These are phyloP conservation scores for Stramenopiles sp. DNA, from an alignment of 352 stramenopile species.

Conservation along the genomic window DNA sequence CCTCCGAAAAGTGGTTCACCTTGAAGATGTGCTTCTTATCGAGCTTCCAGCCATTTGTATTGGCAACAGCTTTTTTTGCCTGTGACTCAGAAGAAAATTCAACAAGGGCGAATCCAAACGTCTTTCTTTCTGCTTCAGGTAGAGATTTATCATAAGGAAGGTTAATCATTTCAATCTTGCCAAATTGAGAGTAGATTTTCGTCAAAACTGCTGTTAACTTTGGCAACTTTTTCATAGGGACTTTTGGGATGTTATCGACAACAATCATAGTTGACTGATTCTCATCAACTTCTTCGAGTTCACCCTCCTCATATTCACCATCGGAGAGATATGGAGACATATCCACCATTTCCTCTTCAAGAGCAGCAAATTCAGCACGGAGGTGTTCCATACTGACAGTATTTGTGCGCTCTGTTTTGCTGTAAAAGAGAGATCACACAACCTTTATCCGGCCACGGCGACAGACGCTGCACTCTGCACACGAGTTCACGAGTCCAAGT, in stretches of 20 bases:
- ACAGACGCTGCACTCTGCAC: too few species aligned
- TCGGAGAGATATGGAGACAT: too few species aligned
- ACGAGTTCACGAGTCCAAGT: too few species aligned
- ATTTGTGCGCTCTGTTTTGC: too few species aligned
- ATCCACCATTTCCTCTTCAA: too few species aligned
- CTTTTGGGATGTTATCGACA: not conserved
- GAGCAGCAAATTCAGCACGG: too few species aligned
- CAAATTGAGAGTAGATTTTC: constrained; percentile 1
- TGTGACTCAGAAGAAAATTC: not conserved
- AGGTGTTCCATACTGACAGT: too few species aligned
- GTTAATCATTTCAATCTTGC: not conserved
- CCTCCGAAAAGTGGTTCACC: constrained; percentile 7
- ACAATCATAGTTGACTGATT: too few species aligned
- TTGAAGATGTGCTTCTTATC: constrained; percentile 7
- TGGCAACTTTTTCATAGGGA: not conserved
- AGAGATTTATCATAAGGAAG: constrained; percentile 1
- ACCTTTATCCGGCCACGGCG: too few species aligned
- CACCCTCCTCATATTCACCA: too few species aligned
- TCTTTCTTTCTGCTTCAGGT: not conserved
- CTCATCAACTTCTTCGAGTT: too few species aligned
- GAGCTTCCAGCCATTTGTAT: constrained; percentile 4
- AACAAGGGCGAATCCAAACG: constrained; percentile 8
- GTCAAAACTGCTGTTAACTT: not conserved
- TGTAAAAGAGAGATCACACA: too few species aligned
- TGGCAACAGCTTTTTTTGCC: not conserved